These are phyloP conservation scores for Ochromonas danica DNA, from an alignment of 108 stramenopile genomes.

Conservation along the genomic window DNA sequence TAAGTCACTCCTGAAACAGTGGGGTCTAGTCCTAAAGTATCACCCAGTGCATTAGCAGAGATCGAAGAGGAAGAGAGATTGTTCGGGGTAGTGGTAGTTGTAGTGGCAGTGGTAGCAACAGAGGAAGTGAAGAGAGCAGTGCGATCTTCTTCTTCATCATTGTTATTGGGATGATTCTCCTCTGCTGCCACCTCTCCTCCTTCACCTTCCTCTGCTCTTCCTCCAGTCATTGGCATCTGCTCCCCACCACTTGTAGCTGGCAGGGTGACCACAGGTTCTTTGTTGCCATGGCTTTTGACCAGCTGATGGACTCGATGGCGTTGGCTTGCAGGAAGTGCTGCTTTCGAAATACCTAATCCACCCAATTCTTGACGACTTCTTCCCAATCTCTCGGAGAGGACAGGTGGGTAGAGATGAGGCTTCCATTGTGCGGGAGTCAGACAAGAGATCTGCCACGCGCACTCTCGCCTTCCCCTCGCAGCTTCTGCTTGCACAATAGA, in stretches of 20 bases:
- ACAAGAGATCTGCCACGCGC: background rate
- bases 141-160: background rate
- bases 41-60: background rate
- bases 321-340: background rate
- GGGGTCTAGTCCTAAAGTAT: background rate
- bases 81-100: background rate
- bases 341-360: background rate
- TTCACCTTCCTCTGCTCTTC: too few relatives aligned
- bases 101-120: background rate
- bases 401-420: background rate
- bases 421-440: slow-evolving; percentile 21
- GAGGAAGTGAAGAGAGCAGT: background rate
- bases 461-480: background rate
- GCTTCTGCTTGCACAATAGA: background rate
- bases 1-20: slow-evolving; percentile 10
- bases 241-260: too few relatives aligned
- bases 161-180: background rate
- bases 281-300: background rate
- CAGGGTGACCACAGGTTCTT: too few relatives aligned
- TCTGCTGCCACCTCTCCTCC: background rate
- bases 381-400: background rate
- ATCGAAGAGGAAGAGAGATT: background rate
- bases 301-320: background rate
- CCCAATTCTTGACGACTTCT: background rate
- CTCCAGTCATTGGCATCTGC: too few relatives aligned